These are phyloP conservation scores for Parasitella parasitica DNA, from an alignment of 371 early-diverging fungal species.

Conservation along the genomic window DNA sequence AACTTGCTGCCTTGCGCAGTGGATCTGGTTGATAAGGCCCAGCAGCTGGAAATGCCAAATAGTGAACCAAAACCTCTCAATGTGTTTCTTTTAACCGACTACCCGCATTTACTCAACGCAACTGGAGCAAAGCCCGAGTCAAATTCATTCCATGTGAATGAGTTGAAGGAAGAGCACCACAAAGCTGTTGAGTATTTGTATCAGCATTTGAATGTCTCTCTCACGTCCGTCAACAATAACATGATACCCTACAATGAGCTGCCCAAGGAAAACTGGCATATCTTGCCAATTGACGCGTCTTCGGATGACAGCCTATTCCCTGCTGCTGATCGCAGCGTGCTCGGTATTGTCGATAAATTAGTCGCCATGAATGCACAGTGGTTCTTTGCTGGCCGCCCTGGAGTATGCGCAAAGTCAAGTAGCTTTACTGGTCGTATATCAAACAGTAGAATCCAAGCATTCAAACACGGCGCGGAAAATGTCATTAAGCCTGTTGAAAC, in stretches of 20 bases:
- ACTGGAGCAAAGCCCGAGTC: constrained; percentile 39
- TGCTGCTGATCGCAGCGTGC: constrained; percentile 34
- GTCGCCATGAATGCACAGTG: constrained; percentile 49
- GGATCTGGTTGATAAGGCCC: constrained; percentile 28
- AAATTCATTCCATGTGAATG: constrained; percentile 31
- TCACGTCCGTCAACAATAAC: constrained; percentile 9
- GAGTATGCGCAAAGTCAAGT: constrained; percentile 40
- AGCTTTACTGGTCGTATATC: constrained; percentile 44
- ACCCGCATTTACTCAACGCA: constrained; percentile 41
- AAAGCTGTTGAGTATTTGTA: constrained; percentile 40
- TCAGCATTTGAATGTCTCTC: constrained; percentile 29
- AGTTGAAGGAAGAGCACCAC: constrained; percentile 39
- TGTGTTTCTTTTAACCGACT: constrained; percentile 47
- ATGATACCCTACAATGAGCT: constrained; percentile 66
- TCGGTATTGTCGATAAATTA: constrained; percentile 51
- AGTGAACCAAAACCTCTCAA: constrained; percentile 10
- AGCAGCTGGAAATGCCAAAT: not conserved
- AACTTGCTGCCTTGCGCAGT: constrained; percentile 46
- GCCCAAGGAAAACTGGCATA: constrained; percentile 65
- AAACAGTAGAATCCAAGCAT: constrained; percentile 5
- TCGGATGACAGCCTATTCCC: not conserved
- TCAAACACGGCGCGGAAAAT: constrained; percentile 11
- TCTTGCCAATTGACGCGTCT: constrained; percentile 26
- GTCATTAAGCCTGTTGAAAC: constrained; percentile 12
- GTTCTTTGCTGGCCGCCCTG: constrained; percentile 46